Conservation (phyloP, 2,329 filamentous ascomycete species). For the Fusarium keratoplasticum region DNA sequence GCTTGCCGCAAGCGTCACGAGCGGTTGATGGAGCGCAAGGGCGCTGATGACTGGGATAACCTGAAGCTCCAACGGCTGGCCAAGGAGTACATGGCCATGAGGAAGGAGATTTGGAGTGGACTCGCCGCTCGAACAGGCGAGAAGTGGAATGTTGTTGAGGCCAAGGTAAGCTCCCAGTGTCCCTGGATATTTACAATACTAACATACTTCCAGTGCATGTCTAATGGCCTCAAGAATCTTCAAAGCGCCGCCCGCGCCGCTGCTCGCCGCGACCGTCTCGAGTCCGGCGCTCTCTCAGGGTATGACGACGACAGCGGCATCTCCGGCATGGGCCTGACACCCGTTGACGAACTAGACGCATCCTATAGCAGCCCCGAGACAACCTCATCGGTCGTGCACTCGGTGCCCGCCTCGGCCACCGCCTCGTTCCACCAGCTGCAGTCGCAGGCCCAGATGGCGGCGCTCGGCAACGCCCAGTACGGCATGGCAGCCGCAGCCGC, state of each 20-base stretch:
- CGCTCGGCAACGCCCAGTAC: constrained; percentile 35
- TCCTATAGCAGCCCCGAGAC: constrained; percentile 68
- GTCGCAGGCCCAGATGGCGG: constrained; percentile 36
- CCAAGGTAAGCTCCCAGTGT: constrained; percentile 60
- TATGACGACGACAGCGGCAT: constrained; percentile 80
- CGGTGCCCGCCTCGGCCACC: constrained; percentile 52
- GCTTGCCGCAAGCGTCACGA: constrained; percentile 92
- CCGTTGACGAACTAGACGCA: constrained; percentile 69
- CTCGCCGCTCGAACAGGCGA: constrained; percentile 82
- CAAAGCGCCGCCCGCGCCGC: constrained; percentile 75
- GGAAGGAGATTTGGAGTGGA: constrained; percentile 84
- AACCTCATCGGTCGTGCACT: constrained; percentile 57
- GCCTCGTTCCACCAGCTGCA: constrained; percentile 46
- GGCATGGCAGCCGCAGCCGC: constrained; percentile 24
- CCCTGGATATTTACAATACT: background rate
- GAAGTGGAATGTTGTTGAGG: constrained; percentile 79
- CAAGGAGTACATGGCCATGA: constrained; percentile 81
- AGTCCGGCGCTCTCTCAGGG: constrained; percentile 56
- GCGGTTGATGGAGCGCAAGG: constrained; percentile 80
- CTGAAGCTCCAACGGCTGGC: constrained; percentile 80
- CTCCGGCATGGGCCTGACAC: constrained; percentile 69
- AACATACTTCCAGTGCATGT: constrained; percentile 74
- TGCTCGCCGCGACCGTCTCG: constrained; percentile 72
- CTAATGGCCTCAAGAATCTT: constrained; percentile 84
- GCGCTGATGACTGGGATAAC: constrained; percentile 82